These are phyloP conservation scores for Prunus salicina DNA, from an alignment of 306 rosid species.

Conservation along the genomic window DNA sequence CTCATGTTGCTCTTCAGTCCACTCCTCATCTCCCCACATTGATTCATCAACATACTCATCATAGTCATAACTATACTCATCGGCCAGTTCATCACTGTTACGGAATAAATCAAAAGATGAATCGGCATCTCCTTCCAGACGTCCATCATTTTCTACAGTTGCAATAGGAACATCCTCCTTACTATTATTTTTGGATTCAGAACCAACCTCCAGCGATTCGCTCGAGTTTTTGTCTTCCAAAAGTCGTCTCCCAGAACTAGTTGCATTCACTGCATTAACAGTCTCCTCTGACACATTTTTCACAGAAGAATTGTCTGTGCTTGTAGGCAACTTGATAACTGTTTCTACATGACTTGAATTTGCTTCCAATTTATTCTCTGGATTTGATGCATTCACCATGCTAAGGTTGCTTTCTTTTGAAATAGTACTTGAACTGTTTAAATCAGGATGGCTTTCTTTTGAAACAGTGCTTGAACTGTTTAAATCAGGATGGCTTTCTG, in stretches of 20 bases:
- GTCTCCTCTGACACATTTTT: slow-evolving; percentile 39
- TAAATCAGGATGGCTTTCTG: slow-evolving; percentile 12
- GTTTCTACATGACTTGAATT: slow-evolving; percentile 40
- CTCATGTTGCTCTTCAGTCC: slow-evolving; percentile 71
- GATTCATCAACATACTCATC: slow-evolving; percentile 87
- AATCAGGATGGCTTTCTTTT: slow-evolving; percentile 31
- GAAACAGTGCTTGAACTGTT: slow-evolving; percentile 40
- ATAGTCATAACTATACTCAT: slow-evolving; percentile 87
- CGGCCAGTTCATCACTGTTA: slow-evolving; percentile 72
- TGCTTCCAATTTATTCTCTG: slow-evolving; percentile 20
- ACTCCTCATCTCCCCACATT: slow-evolving; percentile 98
- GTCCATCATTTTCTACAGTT: slow-evolving; percentile 70
- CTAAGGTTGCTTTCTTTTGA: slow-evolving; percentile 7
- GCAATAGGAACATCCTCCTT: slow-evolving; percentile 53
- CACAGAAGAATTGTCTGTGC: slow-evolving; percentile 42
- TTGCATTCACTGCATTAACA: slow-evolving; percentile 41
- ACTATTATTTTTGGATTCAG: slow-evolving; percentile 42
- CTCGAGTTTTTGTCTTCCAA: slow-evolving; percentile 63
- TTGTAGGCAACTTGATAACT: slow-evolving; percentile 49
- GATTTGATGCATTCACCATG: slow-evolving; percentile 16
- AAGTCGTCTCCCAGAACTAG: slow-evolving; percentile 63
- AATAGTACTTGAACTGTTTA: slow-evolving; percentile 23
- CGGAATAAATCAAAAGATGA: slow-evolving; percentile 87
- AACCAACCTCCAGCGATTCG: slow-evolving; percentile 48
- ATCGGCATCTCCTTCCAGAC: slow-evolving; percentile 84